These are phyloP conservation scores for Gilbertella persicaria DNA, from an alignment of 371 early-diverging fungal species.

Conservation along the genomic window DNA sequence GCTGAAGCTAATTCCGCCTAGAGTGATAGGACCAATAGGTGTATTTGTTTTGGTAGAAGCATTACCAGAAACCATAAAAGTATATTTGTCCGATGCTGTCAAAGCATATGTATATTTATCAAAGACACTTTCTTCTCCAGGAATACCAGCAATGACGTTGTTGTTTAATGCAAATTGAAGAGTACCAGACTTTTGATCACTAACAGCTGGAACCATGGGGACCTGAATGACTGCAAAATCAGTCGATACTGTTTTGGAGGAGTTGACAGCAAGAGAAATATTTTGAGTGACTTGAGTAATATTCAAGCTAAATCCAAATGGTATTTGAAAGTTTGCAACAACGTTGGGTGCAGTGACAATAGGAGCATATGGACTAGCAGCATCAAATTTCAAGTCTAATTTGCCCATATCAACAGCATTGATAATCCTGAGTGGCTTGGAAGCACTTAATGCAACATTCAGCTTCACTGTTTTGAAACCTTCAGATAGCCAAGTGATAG, in stretches of 20 bases:
- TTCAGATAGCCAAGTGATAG: slow-evolving; percentile 59
- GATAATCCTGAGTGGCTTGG: slow-evolving; percentile 50
- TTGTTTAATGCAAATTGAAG: slow-evolving; percentile 52
- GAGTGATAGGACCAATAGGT: slow-evolving; percentile 59
- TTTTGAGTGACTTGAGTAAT: slow-evolving; percentile 58
- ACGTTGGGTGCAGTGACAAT: slow-evolving; percentile 49
- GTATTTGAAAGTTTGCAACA: slow-evolving; percentile 53
- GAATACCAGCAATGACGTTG: slow-evolving; percentile 42
- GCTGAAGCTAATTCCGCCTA: slow-evolving; percentile 59
- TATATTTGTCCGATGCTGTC: slow-evolving; percentile 42
- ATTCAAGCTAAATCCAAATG: slow-evolving; percentile 59
- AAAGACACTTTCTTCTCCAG: slow-evolving; percentile 41
- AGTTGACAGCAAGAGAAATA: slow-evolving; percentile 45
- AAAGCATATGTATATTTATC: slow-evolving; percentile 52
- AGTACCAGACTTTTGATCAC: slow-evolving; percentile 48
- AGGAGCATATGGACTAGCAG: slow-evolving; percentile 54
- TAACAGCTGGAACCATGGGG: slow-evolving; percentile 45
- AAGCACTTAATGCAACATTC: slow-evolving; percentile 51
- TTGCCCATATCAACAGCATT: slow-evolving; percentile 56
- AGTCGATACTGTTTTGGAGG: slow-evolving; percentile 20
- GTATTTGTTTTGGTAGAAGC: slow-evolving; percentile 58
- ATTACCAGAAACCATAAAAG: slow-evolving; percentile 52
- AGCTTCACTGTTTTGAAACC: slow-evolving; percentile 57
- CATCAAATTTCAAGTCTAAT: slow-evolving; percentile 54
- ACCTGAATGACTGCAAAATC: slow-evolving; percentile 51